Evolutionary conservation across 1,139 yeast species (phyloP), one percentile per base, ranked within the genome.

Genomic region (Debaryomyces udenii): DNA sequence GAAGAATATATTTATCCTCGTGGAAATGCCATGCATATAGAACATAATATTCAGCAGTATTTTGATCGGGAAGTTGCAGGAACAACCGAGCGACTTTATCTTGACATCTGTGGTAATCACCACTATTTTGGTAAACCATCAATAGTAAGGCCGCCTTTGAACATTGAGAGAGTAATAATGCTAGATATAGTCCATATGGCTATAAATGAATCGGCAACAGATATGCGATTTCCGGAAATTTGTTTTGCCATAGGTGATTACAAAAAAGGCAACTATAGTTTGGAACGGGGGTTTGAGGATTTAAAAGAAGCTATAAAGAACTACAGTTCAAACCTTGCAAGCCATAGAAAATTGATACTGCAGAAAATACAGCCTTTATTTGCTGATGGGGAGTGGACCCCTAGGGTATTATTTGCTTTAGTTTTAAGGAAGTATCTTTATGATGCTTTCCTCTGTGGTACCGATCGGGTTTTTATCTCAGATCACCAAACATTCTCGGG

Each of bases 231-330:
- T 30, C 39, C 29, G 16, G 37, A 36, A 22, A 29, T 29, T 36
- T 29, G 35, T 36, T 36, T 29, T 16, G 39, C 27, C 4, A 18
- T 36, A 36, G 39, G 39, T 36, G 28, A 36, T 36, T 36, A 36
- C 34, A 36, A 36, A 36, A 36, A 18, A 22, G 39, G 39, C 23
- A 20, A 5, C 22, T 36, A 36, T 29, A 17, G 18, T 14, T 18
- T 36, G 28, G 24, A 3, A 11, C 27, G 18, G 14, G 39, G 39
- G 9, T 36, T 36, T 14, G 34, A 28, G 29, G 28, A 29, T 24
- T 34, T 34, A 11, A 24, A 24, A 34, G 16, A 10, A 14, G 23
- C 23, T 10, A 18, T 31, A 22, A 11, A 31, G 17, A 20, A 31
- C 16, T 24, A 30, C 35, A 36, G 29, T 24, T 14, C 13, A 20